Conservation (phyloP, 2,329 filamentous ascomycete species). For the Trichoderma sp. region DNA sequence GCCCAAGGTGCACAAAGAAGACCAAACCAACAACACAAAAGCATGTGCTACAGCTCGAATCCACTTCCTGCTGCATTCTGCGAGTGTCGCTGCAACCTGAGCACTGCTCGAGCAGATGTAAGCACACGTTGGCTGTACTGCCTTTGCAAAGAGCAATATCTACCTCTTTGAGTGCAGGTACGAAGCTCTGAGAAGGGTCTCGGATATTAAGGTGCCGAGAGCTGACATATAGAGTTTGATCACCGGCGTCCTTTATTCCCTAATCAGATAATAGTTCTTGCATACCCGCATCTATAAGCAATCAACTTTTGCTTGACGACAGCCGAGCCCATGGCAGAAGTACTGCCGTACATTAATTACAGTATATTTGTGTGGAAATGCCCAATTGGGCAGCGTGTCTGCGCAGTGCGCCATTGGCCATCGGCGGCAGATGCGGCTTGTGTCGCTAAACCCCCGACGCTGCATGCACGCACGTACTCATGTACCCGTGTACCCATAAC, state of each 20-base stretch:
- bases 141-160: background rate
- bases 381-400: conserved; percentile 2
- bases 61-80: background rate
- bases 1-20: background rate
- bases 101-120: background rate
- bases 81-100: background rate
- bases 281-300: background rate
- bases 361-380: background rate
- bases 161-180: background rate
- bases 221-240: background rate
- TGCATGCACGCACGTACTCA: background rate
- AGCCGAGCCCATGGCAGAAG: background rate
- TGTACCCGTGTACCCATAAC: background rate
- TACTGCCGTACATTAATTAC: background rate
- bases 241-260: background rate
- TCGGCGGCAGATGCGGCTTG: conserved; percentile 10
- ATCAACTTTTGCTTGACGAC: background rate
- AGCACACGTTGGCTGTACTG: background rate
- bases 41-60: background rate
- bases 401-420: background rate
- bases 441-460: background rate
- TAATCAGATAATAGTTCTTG: background rate
- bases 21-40: background rate
- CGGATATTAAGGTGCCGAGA: background rate
- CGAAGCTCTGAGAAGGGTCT: background rate